These are phyloP conservation scores for Diplodia sapinea DNA, from an alignment of 2,329 filamentous ascomycete species.

Conservation along the genomic window DNA sequence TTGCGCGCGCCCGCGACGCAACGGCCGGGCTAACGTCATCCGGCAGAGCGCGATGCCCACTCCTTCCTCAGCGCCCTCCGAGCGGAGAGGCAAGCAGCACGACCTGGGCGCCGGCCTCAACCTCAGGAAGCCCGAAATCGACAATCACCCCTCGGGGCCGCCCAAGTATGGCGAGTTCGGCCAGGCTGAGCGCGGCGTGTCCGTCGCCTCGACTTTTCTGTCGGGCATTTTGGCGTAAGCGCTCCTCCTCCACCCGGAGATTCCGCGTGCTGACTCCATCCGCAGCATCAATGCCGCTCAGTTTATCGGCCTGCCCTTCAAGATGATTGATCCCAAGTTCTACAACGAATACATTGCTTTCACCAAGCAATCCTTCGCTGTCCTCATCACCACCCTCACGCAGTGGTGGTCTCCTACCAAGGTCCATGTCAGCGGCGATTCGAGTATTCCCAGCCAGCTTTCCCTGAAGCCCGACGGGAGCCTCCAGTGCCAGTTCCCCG, in stretches of 20 bases:
- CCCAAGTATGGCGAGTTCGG: constrained; percentile 55
- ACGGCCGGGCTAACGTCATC: constrained; percentile 9
- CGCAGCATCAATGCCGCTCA: constrained; percentile 68
- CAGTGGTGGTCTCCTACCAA: constrained; percentile 87
- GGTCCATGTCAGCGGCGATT: constrained; percentile 82
- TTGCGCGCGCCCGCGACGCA: not conserved
- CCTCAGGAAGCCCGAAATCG: constrained; percentile 51
- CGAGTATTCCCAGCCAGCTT: constrained; percentile 77
- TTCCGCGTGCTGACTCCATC: not conserved
- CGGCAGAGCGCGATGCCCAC: constrained; percentile 9
- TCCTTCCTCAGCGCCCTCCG: constrained; percentile 34
- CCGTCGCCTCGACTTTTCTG: constrained; percentile 57
- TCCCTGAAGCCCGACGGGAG: constrained; percentile 71
- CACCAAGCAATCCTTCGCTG: constrained; percentile 82
- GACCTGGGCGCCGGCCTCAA: constrained; percentile 52
- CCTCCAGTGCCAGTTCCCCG: constrained; percentile 78
- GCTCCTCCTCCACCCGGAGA: not conserved
- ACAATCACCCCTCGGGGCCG: constrained; percentile 51
- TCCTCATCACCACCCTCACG: constrained; percentile 79
- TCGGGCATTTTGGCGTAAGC: constrained; percentile 56
- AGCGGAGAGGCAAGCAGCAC: constrained; percentile 40
- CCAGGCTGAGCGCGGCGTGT: constrained; percentile 58
- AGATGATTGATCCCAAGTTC: constrained; percentile 74
- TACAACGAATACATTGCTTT: constrained; percentile 88
- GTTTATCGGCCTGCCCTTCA: constrained; percentile 75